Conservation (phyloP, 2,329 filamentous ascomycete genomes). For the Cadophora gregata region DNA sequence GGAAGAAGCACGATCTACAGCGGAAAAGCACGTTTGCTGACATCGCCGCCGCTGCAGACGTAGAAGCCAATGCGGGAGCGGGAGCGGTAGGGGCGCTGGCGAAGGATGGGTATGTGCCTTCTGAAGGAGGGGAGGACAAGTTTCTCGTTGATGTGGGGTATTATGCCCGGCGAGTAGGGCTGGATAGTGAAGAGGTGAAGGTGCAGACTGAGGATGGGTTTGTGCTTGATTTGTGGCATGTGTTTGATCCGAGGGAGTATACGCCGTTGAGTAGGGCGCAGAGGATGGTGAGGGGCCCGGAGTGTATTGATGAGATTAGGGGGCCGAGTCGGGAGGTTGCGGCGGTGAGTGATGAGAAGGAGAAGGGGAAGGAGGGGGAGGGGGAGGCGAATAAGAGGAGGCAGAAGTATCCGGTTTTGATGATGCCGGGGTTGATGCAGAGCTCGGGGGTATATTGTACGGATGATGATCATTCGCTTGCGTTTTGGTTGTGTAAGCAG, state of each 20-base stretch:
- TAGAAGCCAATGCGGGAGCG: background rate
- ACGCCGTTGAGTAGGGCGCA: background rate
- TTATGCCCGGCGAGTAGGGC: constrained; percentile 19
- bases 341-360: background rate
- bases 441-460: constrained; percentile 86
- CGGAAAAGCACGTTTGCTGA: background rate
- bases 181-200: constrained; percentile 16
- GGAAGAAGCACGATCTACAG: background rate
- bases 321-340: background rate
- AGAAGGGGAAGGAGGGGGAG: background rate
- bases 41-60: background rate
- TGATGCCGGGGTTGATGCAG: constrained; percentile 88
- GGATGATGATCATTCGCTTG: constrained; percentile 87
- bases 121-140: constrained; percentile 19
- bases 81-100: background rate
- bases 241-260: constrained; percentile 22
- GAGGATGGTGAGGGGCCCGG: constrained; percentile 7
- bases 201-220: constrained; percentile 25
- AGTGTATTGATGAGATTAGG: constrained; percentile 11
- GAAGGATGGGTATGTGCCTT: constrained; percentile 9
- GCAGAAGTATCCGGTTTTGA: constrained; percentile 77
- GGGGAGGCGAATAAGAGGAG: constrained; percentile 24
- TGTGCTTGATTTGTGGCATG: constrained; percentile 20
- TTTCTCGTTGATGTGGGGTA: constrained; percentile 18
- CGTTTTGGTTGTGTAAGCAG: constrained; percentile 89